A percentile compares a stretch with the other conserved stretches of the same genome.
These are phyloP conservation scores for Diospyros lotus DNA, from an alignment of 148 eudicot genomes.

Conservation along the genomic window DNA sequence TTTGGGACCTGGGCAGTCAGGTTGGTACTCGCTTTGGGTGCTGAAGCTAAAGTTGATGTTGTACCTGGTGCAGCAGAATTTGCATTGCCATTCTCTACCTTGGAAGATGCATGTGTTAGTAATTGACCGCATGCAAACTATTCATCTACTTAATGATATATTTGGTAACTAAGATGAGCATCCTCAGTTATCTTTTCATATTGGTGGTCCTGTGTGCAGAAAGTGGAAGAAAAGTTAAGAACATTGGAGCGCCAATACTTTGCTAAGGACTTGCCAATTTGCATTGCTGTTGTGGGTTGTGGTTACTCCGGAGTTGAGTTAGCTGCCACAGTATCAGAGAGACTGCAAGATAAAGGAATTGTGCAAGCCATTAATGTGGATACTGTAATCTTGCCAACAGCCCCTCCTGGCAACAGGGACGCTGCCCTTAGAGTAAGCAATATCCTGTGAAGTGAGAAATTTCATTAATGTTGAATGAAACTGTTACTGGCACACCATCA, in stretches of 20 bases:
- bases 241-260: constrained; percentile 66
- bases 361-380: constrained; percentile 80
- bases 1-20: constrained; percentile 90
- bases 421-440: constrained; percentile 72
- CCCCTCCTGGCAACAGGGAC: constrained; percentile 84
- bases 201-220: constrained; percentile 40
- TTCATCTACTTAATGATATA: neutral
- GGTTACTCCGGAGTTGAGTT: constrained; percentile 96
- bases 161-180: constrained; percentile 3
- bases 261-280: constrained; percentile 50
- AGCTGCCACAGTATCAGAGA: constrained; percentile 92
- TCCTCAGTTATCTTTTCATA: neutral
- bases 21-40: constrained; percentile 99
- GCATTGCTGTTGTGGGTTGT: constrained; percentile 88
- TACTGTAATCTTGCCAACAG: constrained; percentile 65
- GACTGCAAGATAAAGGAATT: constrained; percentile 73
- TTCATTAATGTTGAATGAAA: neutral
- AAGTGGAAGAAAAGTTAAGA: constrained; percentile 62
- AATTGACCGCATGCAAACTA: neutral
- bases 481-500: no score
- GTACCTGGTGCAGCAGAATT: constrained; percentile 83
- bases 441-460: neutral
- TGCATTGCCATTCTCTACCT: constrained; percentile 87
- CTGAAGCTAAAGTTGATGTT: constrained; percentile 76
- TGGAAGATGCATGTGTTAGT: constrained; percentile 93